Evolutionary conservation across 129 eudicot species (phyloP).

Genomic region (carrot (Daucus carota)): DH1_v3.0 NC_030382.2:57103501-57104000

Average conservation of each 20-base stretch:
- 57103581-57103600: neutral
- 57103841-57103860: neutral
- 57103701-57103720: neutral
- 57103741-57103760: neutral
- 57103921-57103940: neutral
- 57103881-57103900: neutral
- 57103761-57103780: neutral
- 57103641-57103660: neutral
- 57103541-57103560: constrained; percentile 64
- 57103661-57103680: neutral
- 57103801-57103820: neutral
- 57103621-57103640: neutral
- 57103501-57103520: constrained; percentile 55
- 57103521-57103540: constrained; percentile 41
- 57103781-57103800: neutral
- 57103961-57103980: neutral
- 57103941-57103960: neutral
- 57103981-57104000: neutral
- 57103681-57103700: neutral
- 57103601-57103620: neutral
- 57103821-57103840: neutral
- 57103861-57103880: neutral
- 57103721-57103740: neutral
- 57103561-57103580: constrained; percentile 2
- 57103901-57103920: neutral